Percentiles rank a stretch among this genome's conserved stretches.
Evolutionary conservation across 2,329 filamentous ascomycete genomes (phyloP).

Genomic region (Ceratocystis papillata): DNA sequence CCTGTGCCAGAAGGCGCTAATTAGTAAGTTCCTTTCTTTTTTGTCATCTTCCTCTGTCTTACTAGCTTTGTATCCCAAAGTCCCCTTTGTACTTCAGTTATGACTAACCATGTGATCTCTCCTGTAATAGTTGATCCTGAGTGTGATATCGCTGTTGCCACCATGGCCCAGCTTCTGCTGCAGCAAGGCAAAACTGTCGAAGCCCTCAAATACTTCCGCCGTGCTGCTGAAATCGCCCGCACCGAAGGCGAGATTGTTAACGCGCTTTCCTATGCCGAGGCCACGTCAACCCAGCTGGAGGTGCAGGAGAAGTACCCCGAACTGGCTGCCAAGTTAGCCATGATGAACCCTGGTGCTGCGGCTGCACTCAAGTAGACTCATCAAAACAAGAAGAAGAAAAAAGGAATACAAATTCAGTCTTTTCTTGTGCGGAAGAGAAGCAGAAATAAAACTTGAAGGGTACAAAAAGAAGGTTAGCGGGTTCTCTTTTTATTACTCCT

Average conservation of each 20-base stretch:
- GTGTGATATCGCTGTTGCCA: conserved; percentile 96
- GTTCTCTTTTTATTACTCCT: neutral
- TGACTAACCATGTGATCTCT: conserved; percentile 16
- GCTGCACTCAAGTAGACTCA: conserved; percentile 3
- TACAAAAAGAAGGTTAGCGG: neutral
- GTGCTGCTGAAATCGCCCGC: conserved; percentile 82
- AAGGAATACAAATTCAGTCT: neutral
- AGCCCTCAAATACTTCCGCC: conserved; percentile 92
- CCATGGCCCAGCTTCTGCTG: conserved; percentile 92
- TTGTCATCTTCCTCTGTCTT: neutral
- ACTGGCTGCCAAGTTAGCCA: conserved; percentile 54
- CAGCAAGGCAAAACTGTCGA: conserved; percentile 97
- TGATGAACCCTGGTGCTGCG: conserved; percentile 24
- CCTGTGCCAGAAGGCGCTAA: conserved; percentile 91
- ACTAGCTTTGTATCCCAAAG: neutral
- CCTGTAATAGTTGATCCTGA: conserved; percentile 71
- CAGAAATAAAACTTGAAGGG: neutral
- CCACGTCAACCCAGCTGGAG: conserved; percentile 89
- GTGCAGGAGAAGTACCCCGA: conserved; percentile 80
- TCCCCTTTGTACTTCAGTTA: neutral
- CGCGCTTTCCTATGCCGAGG: conserved; percentile 91
- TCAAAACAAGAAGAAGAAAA: neutral
- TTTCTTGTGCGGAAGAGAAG: neutral
- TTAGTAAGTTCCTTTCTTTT: conserved; percentile 55
- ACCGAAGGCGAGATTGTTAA: conserved; percentile 96